Percentiles rank a stretch among this genome's conserved stretches.
These are phyloP conservation scores for Stephania yunnanensis DNA, from an alignment of 164 flowering plant species.

Conservation along the genomic window DNA sequence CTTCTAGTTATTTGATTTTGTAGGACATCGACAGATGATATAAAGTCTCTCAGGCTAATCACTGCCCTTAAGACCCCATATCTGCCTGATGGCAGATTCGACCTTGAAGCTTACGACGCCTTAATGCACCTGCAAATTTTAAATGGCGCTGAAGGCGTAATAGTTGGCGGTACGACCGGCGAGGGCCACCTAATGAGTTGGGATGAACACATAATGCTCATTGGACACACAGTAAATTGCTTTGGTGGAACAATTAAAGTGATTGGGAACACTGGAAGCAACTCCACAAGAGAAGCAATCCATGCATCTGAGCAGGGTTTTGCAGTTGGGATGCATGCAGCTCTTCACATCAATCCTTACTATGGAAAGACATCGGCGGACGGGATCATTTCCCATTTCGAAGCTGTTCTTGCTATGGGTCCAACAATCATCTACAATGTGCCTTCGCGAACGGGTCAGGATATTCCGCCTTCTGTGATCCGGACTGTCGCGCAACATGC, in stretches of 20 bases:
- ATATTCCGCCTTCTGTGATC: constrained; percentile 70
- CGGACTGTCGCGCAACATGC: constrained; percentile 35
- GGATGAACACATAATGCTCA: constrained; percentile 97
- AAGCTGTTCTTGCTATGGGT: constrained; percentile 70
- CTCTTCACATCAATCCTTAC: constrained; percentile 91
- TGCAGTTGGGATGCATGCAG: constrained; percentile 95
- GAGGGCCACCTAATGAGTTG: constrained; percentile 96
- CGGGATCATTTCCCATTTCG: constrained; percentile 68
- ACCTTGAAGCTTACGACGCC: constrained; percentile 83
- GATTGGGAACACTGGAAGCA: constrained; percentile 92
- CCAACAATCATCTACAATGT: constrained; percentile 84
- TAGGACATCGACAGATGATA: constrained; percentile 76
- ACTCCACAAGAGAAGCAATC: constrained; percentile 89
- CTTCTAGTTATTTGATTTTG: constrained; percentile 7
- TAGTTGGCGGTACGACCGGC: constrained; percentile 94
- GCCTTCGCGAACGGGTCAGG: constrained; percentile 84
- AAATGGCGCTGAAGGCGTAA: constrained; percentile 72
- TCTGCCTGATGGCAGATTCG: constrained; percentile 88
- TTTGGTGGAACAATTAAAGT: constrained; percentile 82
- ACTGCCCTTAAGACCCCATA: constrained; percentile 93
- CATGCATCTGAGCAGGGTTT: constrained; percentile 92
- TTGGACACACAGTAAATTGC: constrained; percentile 86
- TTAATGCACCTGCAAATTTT: constrained; percentile 67
- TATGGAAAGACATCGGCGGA: constrained; percentile 85
- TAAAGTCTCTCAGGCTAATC: constrained; percentile 61